phyloP scores from a whole-genome alignment of 805 yeast genomes.

The Deakozyma indianensis region DNA sequence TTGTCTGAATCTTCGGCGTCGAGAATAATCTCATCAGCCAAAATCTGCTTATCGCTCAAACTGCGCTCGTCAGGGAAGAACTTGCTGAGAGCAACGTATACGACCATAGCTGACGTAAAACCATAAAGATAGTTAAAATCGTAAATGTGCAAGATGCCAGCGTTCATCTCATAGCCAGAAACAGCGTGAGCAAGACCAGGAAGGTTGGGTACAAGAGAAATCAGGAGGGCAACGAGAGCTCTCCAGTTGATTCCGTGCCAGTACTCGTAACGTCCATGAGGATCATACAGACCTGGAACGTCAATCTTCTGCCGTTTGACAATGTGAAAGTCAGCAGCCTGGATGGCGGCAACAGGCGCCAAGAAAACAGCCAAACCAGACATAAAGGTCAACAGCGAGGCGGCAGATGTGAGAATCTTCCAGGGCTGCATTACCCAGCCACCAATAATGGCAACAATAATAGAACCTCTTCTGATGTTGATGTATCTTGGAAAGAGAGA shows the following conservation, averaged over 20 bases:
- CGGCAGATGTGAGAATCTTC: slow-evolving; percentile 10
- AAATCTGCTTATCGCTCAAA: neutral
- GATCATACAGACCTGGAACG: slow-evolving; percentile 9
- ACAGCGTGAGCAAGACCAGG: slow-evolving; percentile 16
- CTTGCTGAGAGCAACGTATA: slow-evolving; percentile 7
- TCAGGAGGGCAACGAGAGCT: slow-evolving; percentile 19
- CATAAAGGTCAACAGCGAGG: slow-evolving; percentile 10
- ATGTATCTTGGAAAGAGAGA: slow-evolving; percentile 32
- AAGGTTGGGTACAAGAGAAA: slow-evolving; percentile 9
- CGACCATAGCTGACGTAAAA: slow-evolving; percentile 8
- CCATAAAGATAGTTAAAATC: slow-evolving; percentile 15
- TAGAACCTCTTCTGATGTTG: slow-evolving; percentile 32
- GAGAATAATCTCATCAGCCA: neutral
- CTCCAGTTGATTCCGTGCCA: slow-evolving; percentile 32
- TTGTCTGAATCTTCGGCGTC: neutral
- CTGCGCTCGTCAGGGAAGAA: slow-evolving; percentile 8
- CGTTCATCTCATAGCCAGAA: slow-evolving; percentile 5
- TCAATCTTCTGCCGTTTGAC: slow-evolving; percentile 9
- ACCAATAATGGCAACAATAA: slow-evolving; percentile 19
- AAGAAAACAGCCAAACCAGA: slow-evolving; percentile 10
- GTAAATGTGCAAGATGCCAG: slow-evolving; percentile 13
- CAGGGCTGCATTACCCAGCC: slow-evolving; percentile 14
- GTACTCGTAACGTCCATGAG: slow-evolving; percentile 23
- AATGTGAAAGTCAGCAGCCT: slow-evolving; percentile 10
- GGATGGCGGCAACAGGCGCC: slow-evolving; percentile 10